phyloP scores from a whole-genome alignment of 2,329 filamentous ascomycete species.

The Nemania sp. region DNA sequence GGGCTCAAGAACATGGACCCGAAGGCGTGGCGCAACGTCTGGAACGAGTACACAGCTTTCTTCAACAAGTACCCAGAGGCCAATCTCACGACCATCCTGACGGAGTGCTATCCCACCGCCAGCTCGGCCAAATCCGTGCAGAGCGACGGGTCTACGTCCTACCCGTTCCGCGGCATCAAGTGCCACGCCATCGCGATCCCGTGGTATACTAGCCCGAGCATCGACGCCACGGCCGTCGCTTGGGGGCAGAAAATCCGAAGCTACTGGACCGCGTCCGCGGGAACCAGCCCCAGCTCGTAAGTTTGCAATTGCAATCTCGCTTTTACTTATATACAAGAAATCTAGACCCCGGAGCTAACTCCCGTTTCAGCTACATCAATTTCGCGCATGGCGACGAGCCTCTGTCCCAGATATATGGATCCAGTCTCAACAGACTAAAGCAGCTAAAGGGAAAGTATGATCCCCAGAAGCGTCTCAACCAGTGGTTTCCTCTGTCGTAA shows the following conservation, averaged over 20 bases:
- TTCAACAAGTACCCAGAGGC: constrained; percentile 37
- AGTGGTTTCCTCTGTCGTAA: constrained; percentile 35
- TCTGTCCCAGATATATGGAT: constrained; percentile 30
- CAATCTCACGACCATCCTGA: constrained; percentile 39
- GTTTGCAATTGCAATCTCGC: constrained; percentile 13
- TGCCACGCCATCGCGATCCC: constrained; percentile 44
- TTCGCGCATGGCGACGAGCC: constrained; percentile 41
- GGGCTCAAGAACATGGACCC: constrained; percentile 42
- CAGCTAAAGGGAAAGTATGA: constrained; percentile 37
- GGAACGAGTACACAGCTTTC: constrained; percentile 44
- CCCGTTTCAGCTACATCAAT: constrained; percentile 37
- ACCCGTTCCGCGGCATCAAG: constrained; percentile 41
- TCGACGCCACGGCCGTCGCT: constrained; percentile 41
- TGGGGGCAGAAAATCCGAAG: constrained; percentile 41
- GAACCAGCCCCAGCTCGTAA: constrained; percentile 29
- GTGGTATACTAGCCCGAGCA: constrained; percentile 42
- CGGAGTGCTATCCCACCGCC: constrained; percentile 43
- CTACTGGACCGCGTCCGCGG: constrained; percentile 33
- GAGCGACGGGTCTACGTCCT: constrained; percentile 10
- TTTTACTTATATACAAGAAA: neutral
- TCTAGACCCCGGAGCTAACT: constrained; percentile 2
- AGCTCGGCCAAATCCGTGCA: constrained; percentile 33
- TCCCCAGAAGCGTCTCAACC: constrained; percentile 34
- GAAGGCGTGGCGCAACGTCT: constrained; percentile 44
- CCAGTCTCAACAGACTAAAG: constrained; percentile 32